Conservation (phyloP, 2,329 filamentous ascomycete species). For the Ophiostoma montium region DNA sequence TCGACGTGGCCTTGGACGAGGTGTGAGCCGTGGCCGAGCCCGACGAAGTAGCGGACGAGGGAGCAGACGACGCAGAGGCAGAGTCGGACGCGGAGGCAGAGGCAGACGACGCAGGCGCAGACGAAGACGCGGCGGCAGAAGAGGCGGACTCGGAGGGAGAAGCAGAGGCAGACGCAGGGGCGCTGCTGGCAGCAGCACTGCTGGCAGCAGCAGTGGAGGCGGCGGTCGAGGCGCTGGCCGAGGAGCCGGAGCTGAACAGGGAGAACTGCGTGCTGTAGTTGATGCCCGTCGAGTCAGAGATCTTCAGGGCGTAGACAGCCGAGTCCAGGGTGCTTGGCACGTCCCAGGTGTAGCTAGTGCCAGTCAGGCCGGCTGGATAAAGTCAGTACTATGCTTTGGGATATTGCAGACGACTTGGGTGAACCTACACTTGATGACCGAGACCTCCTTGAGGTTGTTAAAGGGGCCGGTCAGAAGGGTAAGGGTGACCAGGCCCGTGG, state of each 20-base stretch:
- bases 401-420: not conserved
- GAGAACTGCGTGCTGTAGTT: slow-evolving; percentile 32
- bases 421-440: slow-evolving; percentile 24
- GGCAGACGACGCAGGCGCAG: not conserved
- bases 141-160: not conserved
- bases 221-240: slow-evolving; percentile 11
- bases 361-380: slow-evolving; percentile 21
- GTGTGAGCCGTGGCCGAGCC: not conserved
- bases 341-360: slow-evolving; percentile 25
- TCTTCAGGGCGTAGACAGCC: slow-evolving; percentile 32
- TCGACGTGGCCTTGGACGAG: slow-evolving; percentile 3
- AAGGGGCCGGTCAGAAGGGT: slow-evolving; percentile 25
- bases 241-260: slow-evolving; percentile 15
- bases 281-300: slow-evolving; percentile 23
- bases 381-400: slow-evolving; percentile 1
- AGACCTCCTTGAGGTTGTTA: slow-evolving; percentile 22
- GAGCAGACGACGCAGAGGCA: not conserved
- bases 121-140: not conserved
- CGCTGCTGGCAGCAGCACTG: slow-evolving; percentile 1
- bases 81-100: not conserved
- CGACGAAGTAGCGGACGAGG: not conserved
- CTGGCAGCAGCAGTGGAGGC: slow-evolving; percentile 10
- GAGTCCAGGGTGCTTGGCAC: slow-evolving; percentile 22
- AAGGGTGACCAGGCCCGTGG: slow-evolving; percentile 28
- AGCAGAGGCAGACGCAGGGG: not conserved